Evolutionary conservation across 1,284 basidiomycete species (phyloP).

Genomic region (Boletus mariae): DNA sequence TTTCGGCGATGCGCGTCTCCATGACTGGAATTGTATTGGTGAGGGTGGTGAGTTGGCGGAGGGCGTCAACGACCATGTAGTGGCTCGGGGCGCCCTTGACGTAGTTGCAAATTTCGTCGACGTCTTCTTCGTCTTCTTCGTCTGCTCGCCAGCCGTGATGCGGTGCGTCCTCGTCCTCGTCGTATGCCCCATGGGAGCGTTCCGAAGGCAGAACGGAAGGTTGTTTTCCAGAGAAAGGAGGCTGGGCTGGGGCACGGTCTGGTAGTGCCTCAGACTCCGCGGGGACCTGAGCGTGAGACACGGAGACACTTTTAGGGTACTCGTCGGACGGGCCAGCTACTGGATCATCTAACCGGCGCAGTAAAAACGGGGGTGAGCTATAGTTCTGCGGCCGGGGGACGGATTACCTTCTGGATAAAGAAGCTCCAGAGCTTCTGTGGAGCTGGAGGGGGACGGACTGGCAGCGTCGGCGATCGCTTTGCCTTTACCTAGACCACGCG

Average conservation of each 20-base stretch:
- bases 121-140: slow-evolving; percentile 2
- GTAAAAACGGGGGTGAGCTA: neutral
- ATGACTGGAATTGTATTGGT: slow-evolving; percentile 22
- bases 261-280: neutral
- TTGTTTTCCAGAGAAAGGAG: neutral
- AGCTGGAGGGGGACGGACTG: slow-evolving; percentile 9
- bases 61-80: slow-evolving; percentile 28
- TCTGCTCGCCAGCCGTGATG: neutral
- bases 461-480: neutral
- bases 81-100: slow-evolving; percentile 17
- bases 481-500: slow-evolving; percentile 9
- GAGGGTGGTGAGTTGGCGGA: slow-evolving; percentile 26
- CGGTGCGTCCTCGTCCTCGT: neutral
- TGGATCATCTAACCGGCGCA: slow-evolving; percentile 11
- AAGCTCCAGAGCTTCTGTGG: slow-evolving; percentile 15
- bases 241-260: neutral
- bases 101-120: neutral
- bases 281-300: neutral
- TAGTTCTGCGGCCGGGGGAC: neutral
- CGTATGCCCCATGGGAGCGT: neutral
- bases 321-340: slow-evolving; percentile 1
- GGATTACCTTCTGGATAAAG: slow-evolving; percentile 14
- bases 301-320: neutral
- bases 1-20: slow-evolving; percentile 21
- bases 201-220: too few relatives aligned